Evolutionary conservation across 192 early-diverging fungal species (phyloP), one percentile per base, ranked within the genome.

Genomic region (Umbelopsis sp.): DNA sequence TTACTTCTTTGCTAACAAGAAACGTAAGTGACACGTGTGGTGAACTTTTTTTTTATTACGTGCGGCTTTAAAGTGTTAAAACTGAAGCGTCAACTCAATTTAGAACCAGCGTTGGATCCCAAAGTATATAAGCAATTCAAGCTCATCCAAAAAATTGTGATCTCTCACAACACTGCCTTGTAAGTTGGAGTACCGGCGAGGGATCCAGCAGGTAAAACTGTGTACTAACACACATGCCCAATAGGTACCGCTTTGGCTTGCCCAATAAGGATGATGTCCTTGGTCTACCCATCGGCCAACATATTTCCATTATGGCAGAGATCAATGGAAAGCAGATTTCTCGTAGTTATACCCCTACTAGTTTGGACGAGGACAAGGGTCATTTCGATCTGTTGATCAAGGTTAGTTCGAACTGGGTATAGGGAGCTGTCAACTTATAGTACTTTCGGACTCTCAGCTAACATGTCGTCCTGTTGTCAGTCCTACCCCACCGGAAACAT

Each of bases 231-330:
- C 4, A 15, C 0, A 4, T 27, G 2, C 12, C 47, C 11, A 45
- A 16, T 70, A 91, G 90, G 72, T 97, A 97, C 78, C 92, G 93
- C 46, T 94, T 97, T 76, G 90, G 77, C 49, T 86, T 97, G 41
- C 92, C 94, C 6, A 46, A 79, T 27, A 79, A 85, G 52, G 85
- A 91, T 48, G 81, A 82, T 44, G 68, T 80, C 35, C 83, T 98
- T 51, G 94, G 94, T n/a, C 82, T 98, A 61, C 96, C 96, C 50
- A 94, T 93, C 71, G 96, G 96, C 2, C 95, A 95, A 80, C 96
- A 98, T 74, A 93, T 98, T 75, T 92, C 93, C 46, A 75, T 98
- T 50, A 91, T 90, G 84, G 91, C 92, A 23, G 84, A 89, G 41
- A 87, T 97, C 64, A 85, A 91, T 58, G 94, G 93, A 66, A 95